phyloP scores from a whole-genome alignment of 148 eudicot genomes.

The Simmondsia chinensis region DNA sequence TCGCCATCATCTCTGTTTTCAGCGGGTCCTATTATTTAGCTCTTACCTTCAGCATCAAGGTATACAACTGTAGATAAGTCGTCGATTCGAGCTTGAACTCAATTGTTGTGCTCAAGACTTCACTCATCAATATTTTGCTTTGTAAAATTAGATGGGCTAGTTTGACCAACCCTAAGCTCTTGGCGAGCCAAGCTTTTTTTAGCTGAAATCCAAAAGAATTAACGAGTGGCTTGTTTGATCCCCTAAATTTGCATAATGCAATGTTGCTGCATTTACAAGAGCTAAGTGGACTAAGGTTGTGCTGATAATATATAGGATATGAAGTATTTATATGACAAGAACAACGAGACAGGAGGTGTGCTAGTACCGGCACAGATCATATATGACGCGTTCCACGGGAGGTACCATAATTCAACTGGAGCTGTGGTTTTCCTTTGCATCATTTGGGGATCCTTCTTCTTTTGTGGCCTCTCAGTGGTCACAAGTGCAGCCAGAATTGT shows the following conservation, averaged over 20 bases:
- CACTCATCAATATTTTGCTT: too few relatives aligned
- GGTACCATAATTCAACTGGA: conserved; percentile 44
- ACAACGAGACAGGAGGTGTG: conserved; percentile 57
- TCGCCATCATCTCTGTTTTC: conserved; percentile 47
- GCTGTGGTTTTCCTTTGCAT: conserved; percentile 45
- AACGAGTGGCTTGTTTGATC: too few relatives aligned
- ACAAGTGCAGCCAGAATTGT: conserved; percentile 65
- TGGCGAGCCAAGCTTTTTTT: too few relatives aligned
- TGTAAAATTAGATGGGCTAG: too few relatives aligned
- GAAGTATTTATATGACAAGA: conserved; percentile 36
- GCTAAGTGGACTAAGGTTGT: too few relatives aligned
- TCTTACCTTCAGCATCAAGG: conserved; percentile 73
- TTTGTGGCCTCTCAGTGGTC: conserved; percentile 51
- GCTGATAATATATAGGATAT: conserved; percentile 30
- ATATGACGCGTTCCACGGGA: conserved; percentile 60
- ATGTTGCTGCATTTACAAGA: too few relatives aligned
- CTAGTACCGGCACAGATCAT: conserved; percentile 65
- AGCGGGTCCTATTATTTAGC: conserved; percentile 62
- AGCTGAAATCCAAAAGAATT: too few relatives aligned
- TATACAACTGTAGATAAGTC: too few relatives aligned
- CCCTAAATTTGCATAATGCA: too few relatives aligned
- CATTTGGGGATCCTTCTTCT: conserved; percentile 74
- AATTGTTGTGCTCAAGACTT: too few relatives aligned
- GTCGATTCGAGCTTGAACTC: too few relatives aligned
- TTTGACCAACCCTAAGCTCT: too few relatives aligned